Evolutionary conservation across 257 asterid genomes (phyloP), one percentile per base, ranked within the genome.

Genomic region (Craterostigma plantagineum): DNA sequence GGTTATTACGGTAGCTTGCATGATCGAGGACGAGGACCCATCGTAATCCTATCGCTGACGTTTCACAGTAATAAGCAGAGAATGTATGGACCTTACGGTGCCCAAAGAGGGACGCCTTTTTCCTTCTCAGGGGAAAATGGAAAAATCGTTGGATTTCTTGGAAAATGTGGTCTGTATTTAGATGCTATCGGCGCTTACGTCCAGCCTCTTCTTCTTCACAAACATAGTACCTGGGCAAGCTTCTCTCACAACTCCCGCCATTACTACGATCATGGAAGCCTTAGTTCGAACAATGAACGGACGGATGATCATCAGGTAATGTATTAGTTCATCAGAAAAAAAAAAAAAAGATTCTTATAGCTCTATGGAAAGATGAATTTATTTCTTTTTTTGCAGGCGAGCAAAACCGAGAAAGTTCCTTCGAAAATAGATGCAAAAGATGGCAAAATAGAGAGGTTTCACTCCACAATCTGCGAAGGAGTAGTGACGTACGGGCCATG

Each of bases 71-170:
- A 83, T 51, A 83, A 47, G n/a, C n/a, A n/a, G 63, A 69, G 77
- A 46, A 58, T 39, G 3, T 73, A 58, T 27, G 92, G 93, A 3
- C 87, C 92, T 4, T 84, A 57, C 10, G 96, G 96, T 9, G 57
- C 61, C 15, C 66, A 74, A 53, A 56, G 62, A 7, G 92, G 96
- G 10, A 74, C 90, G 4, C 43, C 52, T 50, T 84, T 84, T 46
- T 42, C 77, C 1, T 54, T 63, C 11, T n/a, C n/a, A n/a, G n/a
- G n/a, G n/a, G n/a, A n/a, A n/a, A 51, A 56, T 7, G 87, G 77
- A 4, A 74, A 75, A 58, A 68, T 80, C 18, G 75, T 74, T 3
- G 96, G 96, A 6, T 84, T 84, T 60, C 64, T 76, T 43, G 96
- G 96, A 33, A 71, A 66, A 48, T 35, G 61, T 16, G 85, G 93